Conservation (phyloP, 805 yeast species). For the Hanseniaspora meyeri region DNA sequence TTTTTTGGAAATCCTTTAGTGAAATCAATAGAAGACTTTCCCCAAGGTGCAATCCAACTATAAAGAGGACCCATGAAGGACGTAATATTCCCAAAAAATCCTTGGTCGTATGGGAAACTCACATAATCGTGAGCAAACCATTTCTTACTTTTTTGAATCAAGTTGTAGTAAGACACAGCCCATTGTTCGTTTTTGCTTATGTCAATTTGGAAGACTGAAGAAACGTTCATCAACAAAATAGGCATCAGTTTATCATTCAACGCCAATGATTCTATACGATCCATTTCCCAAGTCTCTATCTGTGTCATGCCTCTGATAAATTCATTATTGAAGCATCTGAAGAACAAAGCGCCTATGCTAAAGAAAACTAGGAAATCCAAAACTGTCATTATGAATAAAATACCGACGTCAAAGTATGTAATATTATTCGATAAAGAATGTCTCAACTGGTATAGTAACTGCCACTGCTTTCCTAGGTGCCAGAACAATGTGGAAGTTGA, state of each 20-base stretch:
- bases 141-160: constrained; percentile 14
- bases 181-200: constrained; percentile 16
- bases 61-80: constrained; percentile 49
- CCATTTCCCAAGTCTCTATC: constrained; percentile 86
- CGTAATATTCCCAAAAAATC: constrained; percentile 41
- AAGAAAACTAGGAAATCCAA: constrained; percentile 47
- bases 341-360: constrained; percentile 45
- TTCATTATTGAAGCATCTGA: constrained; percentile 49
- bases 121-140: constrained; percentile 52
- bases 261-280: constrained; percentile 59
- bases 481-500: constrained; percentile 38
- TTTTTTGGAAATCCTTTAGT: constrained; percentile 50
- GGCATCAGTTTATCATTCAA: constrained; percentile 38
- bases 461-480: constrained; percentile 32
- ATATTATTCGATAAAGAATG: constrained; percentile 46
- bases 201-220: constrained; percentile 29
- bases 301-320: constrained; percentile 63
- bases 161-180: not conserved
- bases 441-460: constrained; percentile 36
- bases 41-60: constrained; percentile 64
- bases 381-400: constrained; percentile 44
- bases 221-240: constrained; percentile 35
- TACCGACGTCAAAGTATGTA: constrained; percentile 39
- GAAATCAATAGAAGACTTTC: constrained; percentile 38
- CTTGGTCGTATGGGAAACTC: constrained; percentile 71